These are phyloP conservation scores for Neolentinus lepideus DNA, from an alignment of 1,284 basidiomycete species.

Conservation along the genomic window DNA sequence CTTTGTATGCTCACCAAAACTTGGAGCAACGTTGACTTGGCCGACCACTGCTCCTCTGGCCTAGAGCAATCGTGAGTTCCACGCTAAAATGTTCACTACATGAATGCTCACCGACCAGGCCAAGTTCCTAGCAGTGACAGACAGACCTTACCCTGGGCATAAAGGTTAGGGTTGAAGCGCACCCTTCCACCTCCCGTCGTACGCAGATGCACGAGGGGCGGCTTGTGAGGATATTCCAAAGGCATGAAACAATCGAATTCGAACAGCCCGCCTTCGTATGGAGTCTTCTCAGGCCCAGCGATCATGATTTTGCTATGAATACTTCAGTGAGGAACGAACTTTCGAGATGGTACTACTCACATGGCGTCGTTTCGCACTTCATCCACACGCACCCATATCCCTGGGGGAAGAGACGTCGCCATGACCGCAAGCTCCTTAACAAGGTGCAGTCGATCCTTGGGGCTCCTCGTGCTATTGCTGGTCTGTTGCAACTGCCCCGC, in stretches of 20 bases:
- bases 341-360: constrained; percentile 22
- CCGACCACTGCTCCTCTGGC: constrained; percentile 45
- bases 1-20: constrained; percentile 49
- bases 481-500: constrained; percentile 24
- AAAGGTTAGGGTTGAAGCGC: constrained; percentile 51
- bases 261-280: constrained; percentile 47
- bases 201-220: constrained; percentile 39
- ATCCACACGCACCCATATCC: constrained; percentile 49
- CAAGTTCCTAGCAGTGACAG: constrained; percentile 47
- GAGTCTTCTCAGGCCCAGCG: constrained; percentile 46
- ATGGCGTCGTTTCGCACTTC: constrained; percentile 49
- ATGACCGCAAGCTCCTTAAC: constrained; percentile 47
- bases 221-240: constrained; percentile 36
- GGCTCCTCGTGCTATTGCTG: constrained; percentile 32
- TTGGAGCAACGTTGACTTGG: constrained; percentile 46
- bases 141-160: constrained; percentile 42
- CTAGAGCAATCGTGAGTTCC: constrained; percentile 16
- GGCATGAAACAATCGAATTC: constrained; percentile 53
- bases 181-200: constrained; percentile 45
- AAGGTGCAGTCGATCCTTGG: constrained; percentile 43
- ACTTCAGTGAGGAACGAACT: neutral
- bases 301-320: constrained; percentile 44
- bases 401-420: constrained; percentile 44
- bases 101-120: constrained; percentile 33
- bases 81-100: neutral